phyloP scores from a whole-genome alignment of 768 basidiomycete species.

The Boletus speciosus region DNA sequence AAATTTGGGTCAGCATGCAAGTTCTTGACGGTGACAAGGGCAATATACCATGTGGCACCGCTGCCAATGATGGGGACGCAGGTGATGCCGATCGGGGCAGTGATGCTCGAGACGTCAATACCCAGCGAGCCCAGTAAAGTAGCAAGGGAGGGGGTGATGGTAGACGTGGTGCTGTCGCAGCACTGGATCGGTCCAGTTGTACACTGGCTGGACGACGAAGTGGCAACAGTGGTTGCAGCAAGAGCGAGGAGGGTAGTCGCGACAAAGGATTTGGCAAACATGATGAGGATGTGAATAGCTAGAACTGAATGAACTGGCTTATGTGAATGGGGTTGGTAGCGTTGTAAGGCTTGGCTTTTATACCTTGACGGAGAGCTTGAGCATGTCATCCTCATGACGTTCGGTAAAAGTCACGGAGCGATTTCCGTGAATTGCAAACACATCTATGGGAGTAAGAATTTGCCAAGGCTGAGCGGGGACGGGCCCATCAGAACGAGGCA shows the following conservation, averaged over 20 bases:
- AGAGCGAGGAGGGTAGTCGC: slow-evolving; percentile 2
- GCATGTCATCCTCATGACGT: not conserved
- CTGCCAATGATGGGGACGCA: not conserved
- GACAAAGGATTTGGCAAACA: slow-evolving; percentile 1
- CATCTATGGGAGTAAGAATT: not conserved
- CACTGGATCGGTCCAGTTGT: not conserved
- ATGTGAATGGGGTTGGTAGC: not conserved
- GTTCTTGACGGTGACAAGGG: not conserved
- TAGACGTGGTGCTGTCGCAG: not conserved
- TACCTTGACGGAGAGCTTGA: not conserved
- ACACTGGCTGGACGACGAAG: not conserved
- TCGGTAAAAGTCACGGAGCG: not conserved
- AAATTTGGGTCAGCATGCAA: not conserved
- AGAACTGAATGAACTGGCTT: not conserved
- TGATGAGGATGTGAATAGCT: not conserved
- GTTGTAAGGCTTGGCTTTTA: not conserved
- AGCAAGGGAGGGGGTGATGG: not conserved
- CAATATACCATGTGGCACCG: not conserved
- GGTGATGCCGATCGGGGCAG: not conserved
- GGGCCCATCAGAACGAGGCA: not conserved
- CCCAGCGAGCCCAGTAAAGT: not conserved
- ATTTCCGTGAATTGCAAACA: too few species aligned
- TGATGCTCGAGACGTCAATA: not conserved
- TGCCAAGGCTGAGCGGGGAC: not conserved
- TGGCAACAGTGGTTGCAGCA: not conserved